These are phyloP conservation scores for Rubus parviflorus DNA, from an alignment of 306 rosid genomes.

Conservation along the genomic window DNA sequence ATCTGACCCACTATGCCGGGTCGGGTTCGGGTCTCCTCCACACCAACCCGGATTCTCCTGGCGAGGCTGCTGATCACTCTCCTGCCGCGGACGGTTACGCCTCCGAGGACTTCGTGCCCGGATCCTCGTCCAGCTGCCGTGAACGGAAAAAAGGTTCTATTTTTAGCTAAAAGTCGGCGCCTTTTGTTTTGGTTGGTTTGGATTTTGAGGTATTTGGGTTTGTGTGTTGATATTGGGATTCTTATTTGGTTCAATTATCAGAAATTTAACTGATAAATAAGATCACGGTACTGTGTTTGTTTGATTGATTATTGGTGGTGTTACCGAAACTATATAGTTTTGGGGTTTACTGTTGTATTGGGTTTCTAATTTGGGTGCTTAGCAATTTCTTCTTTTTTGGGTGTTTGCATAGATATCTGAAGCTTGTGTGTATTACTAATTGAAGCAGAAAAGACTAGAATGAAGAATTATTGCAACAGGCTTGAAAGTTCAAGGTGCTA, in stretches of 20 bases:
- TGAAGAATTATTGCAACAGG: neutral
- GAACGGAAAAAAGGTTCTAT: constrained; percentile 87
- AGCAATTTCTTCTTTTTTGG: neutral
- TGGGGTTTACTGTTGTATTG: neutral
- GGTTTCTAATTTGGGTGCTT: neutral
- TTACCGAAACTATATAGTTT: neutral
- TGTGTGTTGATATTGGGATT: neutral
- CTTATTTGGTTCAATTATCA: neutral
- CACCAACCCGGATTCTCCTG: constrained; percentile 76
- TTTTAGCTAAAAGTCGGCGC: constrained; percentile 14
- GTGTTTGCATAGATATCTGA: constrained; percentile 6
- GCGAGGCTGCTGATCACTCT: constrained; percentile 73
- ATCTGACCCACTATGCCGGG: constrained; percentile 79
- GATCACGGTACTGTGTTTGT: neutral
- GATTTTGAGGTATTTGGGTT: neutral
- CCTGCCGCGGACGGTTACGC: constrained; percentile 79
- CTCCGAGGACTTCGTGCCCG: constrained; percentile 95
- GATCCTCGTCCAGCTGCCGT: constrained; percentile 87
- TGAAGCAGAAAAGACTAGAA: neutral
- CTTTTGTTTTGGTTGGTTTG: constrained; percentile 12
- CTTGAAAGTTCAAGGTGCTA: neutral
- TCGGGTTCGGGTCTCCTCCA: constrained; percentile 39
- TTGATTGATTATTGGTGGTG: neutral
- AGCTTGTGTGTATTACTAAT: neutral
- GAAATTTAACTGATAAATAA: neutral